A percentile compares a stretch with the other conserved stretches of the same genome.
phyloP scores from a whole-genome alignment of 2,329 filamentous ascomycete genomes.

The Cladosporium velox region DNA sequence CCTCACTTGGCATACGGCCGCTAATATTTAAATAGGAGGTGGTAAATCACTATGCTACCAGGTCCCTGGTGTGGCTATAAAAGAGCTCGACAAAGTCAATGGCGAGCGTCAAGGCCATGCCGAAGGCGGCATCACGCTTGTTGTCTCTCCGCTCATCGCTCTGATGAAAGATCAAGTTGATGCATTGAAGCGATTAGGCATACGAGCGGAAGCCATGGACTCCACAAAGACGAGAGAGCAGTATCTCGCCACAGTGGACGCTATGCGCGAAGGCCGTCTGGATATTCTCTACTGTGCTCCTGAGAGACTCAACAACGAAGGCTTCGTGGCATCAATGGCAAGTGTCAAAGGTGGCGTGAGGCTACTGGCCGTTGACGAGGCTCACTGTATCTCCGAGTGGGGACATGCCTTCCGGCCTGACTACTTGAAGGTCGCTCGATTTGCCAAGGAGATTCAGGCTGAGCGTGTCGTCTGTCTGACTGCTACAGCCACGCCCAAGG shows the following conservation, averaged over 20 bases:
- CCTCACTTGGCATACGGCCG: not conserved
- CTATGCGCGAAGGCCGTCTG: constrained; percentile 51
- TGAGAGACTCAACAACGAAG: constrained; percentile 63
- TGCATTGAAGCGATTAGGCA: constrained; percentile 51
- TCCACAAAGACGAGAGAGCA: constrained; percentile 54
- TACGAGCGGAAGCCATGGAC: constrained; percentile 58
- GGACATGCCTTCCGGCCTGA: constrained; percentile 37
- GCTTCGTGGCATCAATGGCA: constrained; percentile 59
- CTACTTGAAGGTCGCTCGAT: constrained; percentile 59
- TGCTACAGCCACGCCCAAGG: constrained; percentile 59
- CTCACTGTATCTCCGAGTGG: constrained; percentile 59
- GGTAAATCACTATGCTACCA: constrained; percentile 49
- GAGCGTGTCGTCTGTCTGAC: constrained; percentile 63
- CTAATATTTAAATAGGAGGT: constrained; percentile 31
- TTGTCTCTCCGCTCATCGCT: constrained; percentile 59
- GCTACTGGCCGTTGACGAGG: constrained; percentile 60
- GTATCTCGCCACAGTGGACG: constrained; percentile 46
- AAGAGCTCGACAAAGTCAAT: constrained; percentile 41
- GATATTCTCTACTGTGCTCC: constrained; percentile 61
- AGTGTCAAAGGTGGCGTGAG: constrained; percentile 58
- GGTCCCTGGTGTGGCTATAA: constrained; percentile 47
- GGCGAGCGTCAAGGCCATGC: constrained; percentile 33
- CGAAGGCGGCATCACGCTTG: constrained; percentile 55
- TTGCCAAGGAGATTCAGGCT: constrained; percentile 57
- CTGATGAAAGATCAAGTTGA: constrained; percentile 65